Evolutionary conservation across 371 early-diverging fungal genomes (phyloP), one percentile per base, ranked within the genome.

Genomic region (Nematocida minor): DNA sequence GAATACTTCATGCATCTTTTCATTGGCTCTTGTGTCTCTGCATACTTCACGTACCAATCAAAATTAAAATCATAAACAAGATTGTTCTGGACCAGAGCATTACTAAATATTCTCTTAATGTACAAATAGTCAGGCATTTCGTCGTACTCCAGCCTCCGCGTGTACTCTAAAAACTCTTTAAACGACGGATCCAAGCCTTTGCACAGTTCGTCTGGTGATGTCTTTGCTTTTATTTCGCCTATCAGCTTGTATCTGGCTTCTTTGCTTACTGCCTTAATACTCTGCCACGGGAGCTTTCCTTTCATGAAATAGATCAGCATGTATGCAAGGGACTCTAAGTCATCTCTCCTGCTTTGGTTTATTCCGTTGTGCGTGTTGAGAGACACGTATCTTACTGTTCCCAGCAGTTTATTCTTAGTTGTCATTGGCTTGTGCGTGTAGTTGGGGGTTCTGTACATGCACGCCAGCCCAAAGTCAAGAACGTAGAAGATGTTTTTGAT

Each of bases 101-200:
- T 32, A 25, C 79, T 48, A 18, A 82, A 80, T 25, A 81, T 55
- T 20, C 62, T 60, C 38, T 79, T 81, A 48, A 81, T 51, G 57
- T 79, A 81, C 47, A 64, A 2, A 66, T 96, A 96, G 83, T 95
- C 93, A 2, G 97, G 97, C n/a, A 89, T 89, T 84, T 94, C 94
- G 80, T 95, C 94, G 82, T 94, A 96, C 32, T 90, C 90, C 25
- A 95, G 87, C 80, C 89, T 89, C 70, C 95, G 89, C n/a, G 91
- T 92, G 80, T 96, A 95, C 68, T 89, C 88, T 53, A 96, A 86
- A 79, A 94, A 94, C 22, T 88, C 89, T 18, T 53, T 7, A 27
- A 74, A 60, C 18, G 38, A 29, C 22, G 48, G 55, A 32, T 57
- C 66, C 29, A 82, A 27, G 11, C 79, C 83, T 9, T 34, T 29